Base-by-base conservation (phyloP, 108 stramenopile species). In the Nitzschia inconspicua region DNA sequence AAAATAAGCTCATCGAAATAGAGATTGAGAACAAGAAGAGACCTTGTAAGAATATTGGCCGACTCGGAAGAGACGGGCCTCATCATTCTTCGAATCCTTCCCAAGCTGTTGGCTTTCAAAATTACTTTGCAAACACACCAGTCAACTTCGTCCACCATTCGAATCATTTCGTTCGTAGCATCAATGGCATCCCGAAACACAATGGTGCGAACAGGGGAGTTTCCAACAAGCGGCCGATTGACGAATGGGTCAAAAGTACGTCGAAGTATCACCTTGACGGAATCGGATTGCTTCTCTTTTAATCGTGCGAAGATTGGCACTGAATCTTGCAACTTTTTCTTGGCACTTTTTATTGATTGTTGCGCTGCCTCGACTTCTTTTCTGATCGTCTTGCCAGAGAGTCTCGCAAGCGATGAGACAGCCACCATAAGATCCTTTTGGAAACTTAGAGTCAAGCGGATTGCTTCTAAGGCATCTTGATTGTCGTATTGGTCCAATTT, bases 1-100 rank as follows among this genome's bases (percentile, higher is more conserved):
- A 92, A 72, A 0, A 92, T 44, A 43, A 68, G 70, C 22, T 92
- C 85, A 57, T 88, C 85, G 64, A 92, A 92, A 66, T 86, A 92
- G 25, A 92, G 68, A 72, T 88, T 88, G 35, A 88, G 57, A 8
- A 92, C 76, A 32, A 92, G 41, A 20, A 92, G 72, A 2, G 90
- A 92, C 34, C 87, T 64, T 16, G 46, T 72, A 0, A 88, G 71
- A 43, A 92, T 83, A 44, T 86, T 88, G 36, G 77, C 70, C 10
- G 76, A 63, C 10, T 77, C 56, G 19, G 41, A 19, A 14, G 83
- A 85, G 24, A 83, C 44, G 29, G 54, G 53, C 13, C 61, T 49
- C 30, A 92, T 53, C 65, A 86, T 88, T 4, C 80, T 60, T 30
- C 70, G 67, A 20, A 88, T 78, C 52, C 80, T 55, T 39, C 65